Evolutionary conservation across 148 eudicot genomes (phyloP), one percentile per base, ranked within the genome.

Genomic region (Persicaria maculosa): DNA sequence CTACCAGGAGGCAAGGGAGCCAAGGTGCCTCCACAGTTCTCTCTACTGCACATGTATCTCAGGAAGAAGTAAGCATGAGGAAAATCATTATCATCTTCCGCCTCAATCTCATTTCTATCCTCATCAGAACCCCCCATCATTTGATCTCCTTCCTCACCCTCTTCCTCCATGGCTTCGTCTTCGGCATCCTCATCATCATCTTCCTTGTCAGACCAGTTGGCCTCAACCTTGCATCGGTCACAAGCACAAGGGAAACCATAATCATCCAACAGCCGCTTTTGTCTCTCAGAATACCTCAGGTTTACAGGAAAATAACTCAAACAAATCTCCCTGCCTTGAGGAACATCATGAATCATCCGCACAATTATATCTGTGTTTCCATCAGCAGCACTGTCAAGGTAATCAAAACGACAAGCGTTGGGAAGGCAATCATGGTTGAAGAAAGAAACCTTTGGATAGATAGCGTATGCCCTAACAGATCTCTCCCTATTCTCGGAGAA

Each of bases 351-450:
- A 65, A 95, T 85, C 82, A 84, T 77, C 68, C 98, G 74, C 22
- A 95, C 84, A 48, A 86, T 76, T 22, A 94, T 88, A 50, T 94
- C 96, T 0, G 89, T 83, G 77, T 94, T 94, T 9, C 81, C 77
- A 69, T 76, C 72, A 40, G 40, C 46, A 43, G 64, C 75, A 48
- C 61, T n/a, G 46, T 94, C 98, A 12, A 91, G 76, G 70, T 94
- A 94, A 64, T 94, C 98, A 54, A 94, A 92, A 65, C 98, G 90
- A 43, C 97, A 94, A 9, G 93, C 98, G 78, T 94, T 94, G 0
- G 98, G 98, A 8, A 94, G 85, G 73, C 98, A 94, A 78, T 94
- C 98, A 46, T 94, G 98, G 73, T 94, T 94, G 74, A 94, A 92
- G 62, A 90, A 88, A 0, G 98, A 90, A 16, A 93, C 97, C 9